Evolutionary conservation across 2,329 filamentous ascomycete genomes (phyloP).

Genomic region (Massarina eburnea): DNA sequence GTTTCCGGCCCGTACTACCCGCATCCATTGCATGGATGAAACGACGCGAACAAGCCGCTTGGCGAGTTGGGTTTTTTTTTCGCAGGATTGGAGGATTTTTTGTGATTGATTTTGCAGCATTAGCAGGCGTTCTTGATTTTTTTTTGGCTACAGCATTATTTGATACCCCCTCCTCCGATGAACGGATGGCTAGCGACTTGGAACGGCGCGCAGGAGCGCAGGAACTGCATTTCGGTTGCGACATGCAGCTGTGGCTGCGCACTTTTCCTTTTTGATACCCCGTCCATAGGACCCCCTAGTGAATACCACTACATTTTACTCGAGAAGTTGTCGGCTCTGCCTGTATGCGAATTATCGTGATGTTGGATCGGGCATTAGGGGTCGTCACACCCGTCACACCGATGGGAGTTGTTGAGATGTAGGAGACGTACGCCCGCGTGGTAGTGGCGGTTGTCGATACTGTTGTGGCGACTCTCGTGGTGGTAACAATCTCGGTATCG

Average conservation of each 20-base stretch:
- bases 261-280: conserved; percentile 38
- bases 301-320: conserved; percentile 14
- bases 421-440: conserved; percentile 12
- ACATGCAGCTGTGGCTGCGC: conserved; percentile 29
- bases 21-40: not conserved
- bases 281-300: conserved; percentile 24
- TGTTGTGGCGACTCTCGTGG: not conserved
- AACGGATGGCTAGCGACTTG: conserved; percentile 12
- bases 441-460: conserved; percentile 9
- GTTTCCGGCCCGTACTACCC: conserved; percentile 1
- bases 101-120: conserved; percentile 9
- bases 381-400: conserved; percentile 17
- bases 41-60: conserved; percentile 1
- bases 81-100: conserved; percentile 4
- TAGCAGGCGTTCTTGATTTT: conserved; percentile 10
- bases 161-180: conserved; percentile 22
- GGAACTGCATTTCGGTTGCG: conserved; percentile 24
- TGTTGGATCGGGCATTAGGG: not conserved
- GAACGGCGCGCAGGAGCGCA: conserved; percentile 22
- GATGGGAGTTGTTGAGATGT: conserved; percentile 24
- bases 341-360: conserved; percentile 1
- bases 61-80: not conserved
- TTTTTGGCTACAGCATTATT: conserved; percentile 6
- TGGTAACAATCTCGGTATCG: not conserved
- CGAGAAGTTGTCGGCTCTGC: conserved; percentile 1